Percentiles rank a stretch among this genome's conserved stretches.
These are phyloP conservation scores for Botryotinia calthae DNA, from an alignment of 2,329 filamentous ascomycete species.

Conservation along the genomic window DNA sequence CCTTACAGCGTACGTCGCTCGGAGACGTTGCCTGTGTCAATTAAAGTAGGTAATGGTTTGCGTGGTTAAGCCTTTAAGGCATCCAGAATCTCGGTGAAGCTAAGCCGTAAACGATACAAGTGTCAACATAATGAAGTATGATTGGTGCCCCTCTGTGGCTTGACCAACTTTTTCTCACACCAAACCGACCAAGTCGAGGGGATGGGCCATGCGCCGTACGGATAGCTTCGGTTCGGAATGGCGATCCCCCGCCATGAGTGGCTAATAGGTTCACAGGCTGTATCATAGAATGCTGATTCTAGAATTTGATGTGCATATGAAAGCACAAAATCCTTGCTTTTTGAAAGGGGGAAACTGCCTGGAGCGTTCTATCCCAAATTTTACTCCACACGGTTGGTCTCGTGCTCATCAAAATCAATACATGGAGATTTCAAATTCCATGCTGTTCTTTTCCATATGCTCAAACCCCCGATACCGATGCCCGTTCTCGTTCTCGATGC, in stretches of 20 bases:
- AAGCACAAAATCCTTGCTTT: background rate
- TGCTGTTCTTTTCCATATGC: background rate
- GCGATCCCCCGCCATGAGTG: constrained; percentile 7
- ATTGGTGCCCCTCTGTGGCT: background rate
- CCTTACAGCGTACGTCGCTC: background rate
- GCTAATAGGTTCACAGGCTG: background rate
- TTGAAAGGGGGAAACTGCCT: background rate
- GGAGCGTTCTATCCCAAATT: background rate
- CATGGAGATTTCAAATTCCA: background rate
- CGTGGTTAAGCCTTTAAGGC: background rate
- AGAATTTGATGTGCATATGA: background rate
- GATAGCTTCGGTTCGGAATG: background rate
- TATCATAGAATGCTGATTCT: background rate
- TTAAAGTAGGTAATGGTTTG: background rate
- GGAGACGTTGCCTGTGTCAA: background rate
- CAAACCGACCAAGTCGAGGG: background rate
- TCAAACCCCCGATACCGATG: background rate
- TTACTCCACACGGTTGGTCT: background rate
- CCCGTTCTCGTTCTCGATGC: background rate
- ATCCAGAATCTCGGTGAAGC: background rate
- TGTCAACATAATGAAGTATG: background rate
- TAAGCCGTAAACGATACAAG: background rate
- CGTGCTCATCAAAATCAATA: background rate
- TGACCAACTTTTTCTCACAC: constrained; percentile 1
- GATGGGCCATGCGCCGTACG: background rate